Evolutionary conservation across 768 basidiomycete species (phyloP), one percentile per base, ranked within the genome.

Genomic region (Podaxis carcinomalis): DNA sequence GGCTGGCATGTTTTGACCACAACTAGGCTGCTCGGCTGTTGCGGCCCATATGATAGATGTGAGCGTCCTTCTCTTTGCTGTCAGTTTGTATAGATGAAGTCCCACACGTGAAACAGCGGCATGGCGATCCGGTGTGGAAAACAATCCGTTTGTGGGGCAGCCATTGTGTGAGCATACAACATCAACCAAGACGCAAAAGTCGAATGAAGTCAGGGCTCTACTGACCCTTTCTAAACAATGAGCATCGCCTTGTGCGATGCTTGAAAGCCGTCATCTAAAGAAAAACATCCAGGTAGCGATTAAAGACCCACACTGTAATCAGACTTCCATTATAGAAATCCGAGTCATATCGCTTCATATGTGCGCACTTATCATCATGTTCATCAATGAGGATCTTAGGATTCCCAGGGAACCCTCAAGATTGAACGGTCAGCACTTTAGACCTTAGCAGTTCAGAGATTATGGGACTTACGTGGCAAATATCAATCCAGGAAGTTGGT

Each of bases 1-100:
- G 58, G 49, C 46, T 58, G 36, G 44, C 60, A 50, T 64, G 7
- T 62, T 65, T 51, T 39, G 54, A 57, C 65, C 58, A 32, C 56
- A 32, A 25, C 59, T 50, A 55, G 28, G 42, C 46, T 61, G 56
- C 44, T 63, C 37, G 56, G 62, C 55, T 57, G 39, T 51, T 21
- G 37, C 46, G 36, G 16, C 52, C 32, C 57, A 49, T 46, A 47
- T 21, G 37, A 37, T 39, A 49, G 6, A 35, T 42, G n/a, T 47
- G 49, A 49, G 44, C 37, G 32, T 35, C 28, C 40, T 53, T 35
- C 46, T 54, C 39, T 47, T 39, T 42, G 28, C 37, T 16, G 55
- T 49, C 52, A 27, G 27, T 37, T 53, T 36, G 19, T 16, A 44
- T 53, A 5, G 25, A 25, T 23, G 23, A 37, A 25, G 57, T 50